Evolutionary conservation across 495 filamentous ascomycete species (phyloP), one percentile per base, ranked within the genome.

Genomic region (Penicillium canariense): DNA sequence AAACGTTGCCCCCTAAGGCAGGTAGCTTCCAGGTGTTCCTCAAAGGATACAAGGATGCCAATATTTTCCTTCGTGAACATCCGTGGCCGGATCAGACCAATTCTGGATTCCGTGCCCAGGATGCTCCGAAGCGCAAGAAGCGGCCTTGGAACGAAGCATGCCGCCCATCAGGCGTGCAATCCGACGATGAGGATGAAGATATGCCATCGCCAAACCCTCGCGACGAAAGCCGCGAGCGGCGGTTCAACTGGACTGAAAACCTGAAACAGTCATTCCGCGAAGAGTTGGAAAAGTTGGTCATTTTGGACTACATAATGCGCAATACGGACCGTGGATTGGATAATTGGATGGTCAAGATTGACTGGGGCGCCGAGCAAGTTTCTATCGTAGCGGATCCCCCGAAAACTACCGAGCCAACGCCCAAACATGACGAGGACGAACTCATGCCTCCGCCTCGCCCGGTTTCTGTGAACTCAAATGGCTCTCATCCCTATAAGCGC

Each of bases 341-440:
- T 69, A 99, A 99, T 55, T 99, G 94, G 94, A 99, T 99, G 94
- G 90, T 99, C 60, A 93, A 88, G 63, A 89, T 99, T 22, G 91
- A 97, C 66, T 89, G 83, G 82, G 79, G 88, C 42, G 86, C 80
- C 20, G 82, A 94, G 61, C 79, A 88, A 63, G 93, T 91, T 11
- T 89, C 87, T 9, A 90, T 98, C 43, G 84, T 87, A 32, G 88
- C 89, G 1, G 90, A 96, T 17, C 90, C 90, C 20, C 84, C 88
- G 1, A 86, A 85, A 43, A 71, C 86, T 53, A 84, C 87, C 48
- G 74, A 77, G 12, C 55, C 66, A 36, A 61, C 65, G 26, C 64
- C 62, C 8, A 62, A 69, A 18, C 73, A 78, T 38, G 71, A 77
- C 26, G 75, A 80, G 18, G 77, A 81, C 26, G 73, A 78, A 8